Percentiles rank a stretch among this genome's conserved stretches.
phyloP scores from a whole-genome alignment of 2,329 filamentous ascomycete genomes.

The Microdochium bolleyi region DNA sequence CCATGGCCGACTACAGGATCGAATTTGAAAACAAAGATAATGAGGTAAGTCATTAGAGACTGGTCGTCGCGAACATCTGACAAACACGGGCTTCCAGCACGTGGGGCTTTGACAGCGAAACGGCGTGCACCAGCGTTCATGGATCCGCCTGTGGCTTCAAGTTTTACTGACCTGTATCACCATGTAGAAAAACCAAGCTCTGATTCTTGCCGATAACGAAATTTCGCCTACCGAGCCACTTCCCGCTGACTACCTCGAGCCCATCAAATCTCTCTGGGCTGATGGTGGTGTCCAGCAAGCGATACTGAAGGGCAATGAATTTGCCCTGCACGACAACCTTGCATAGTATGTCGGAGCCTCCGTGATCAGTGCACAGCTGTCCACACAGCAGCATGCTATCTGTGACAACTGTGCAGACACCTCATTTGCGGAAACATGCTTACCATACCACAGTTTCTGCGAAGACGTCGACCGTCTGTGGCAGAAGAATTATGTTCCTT shows the following conservation, averaged over 20 bases:
- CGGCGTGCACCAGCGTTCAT: no score
- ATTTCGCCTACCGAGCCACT: constrained; percentile 76
- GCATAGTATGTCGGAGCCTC: constrained; percentile 63
- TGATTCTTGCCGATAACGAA: constrained; percentile 73
- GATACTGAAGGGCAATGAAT: constrained; percentile 93
- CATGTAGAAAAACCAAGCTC: constrained; percentile 64
- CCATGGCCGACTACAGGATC: constrained; percentile 80
- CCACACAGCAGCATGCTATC: no score
- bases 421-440: constrained; percentile 8
- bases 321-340: constrained; percentile 90
- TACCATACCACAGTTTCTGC: constrained; percentile 61
- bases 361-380: background rate
- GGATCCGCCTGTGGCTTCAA: no score
- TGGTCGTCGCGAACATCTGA: background rate
- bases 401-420: no score
- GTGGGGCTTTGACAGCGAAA: no score
- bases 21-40: constrained; percentile 73
- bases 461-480: constrained; percentile 69
- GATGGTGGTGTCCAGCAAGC: constrained; percentile 78
- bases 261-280: constrained; percentile 77
- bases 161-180: constrained; percentile 6
- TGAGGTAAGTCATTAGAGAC: constrained; percentile 48
- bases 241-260: constrained; percentile 67
- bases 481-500: constrained; percentile 72
- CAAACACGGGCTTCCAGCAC: no score